Evolutionary conservation across 345 rosid species (phyloP).

Genomic region (Salix koriyanagi): DNA sequence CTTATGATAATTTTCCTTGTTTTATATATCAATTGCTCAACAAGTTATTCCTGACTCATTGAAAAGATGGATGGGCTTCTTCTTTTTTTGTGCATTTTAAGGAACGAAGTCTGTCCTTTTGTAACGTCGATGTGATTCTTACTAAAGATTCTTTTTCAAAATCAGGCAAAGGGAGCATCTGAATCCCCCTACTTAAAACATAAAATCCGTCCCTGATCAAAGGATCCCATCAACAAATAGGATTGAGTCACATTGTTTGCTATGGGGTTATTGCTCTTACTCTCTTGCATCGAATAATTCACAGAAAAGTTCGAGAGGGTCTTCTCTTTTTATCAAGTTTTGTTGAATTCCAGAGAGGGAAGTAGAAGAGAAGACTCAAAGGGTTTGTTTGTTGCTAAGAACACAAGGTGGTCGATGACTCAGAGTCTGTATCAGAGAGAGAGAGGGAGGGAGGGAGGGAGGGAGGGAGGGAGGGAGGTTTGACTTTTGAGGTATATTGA

Average conservation of each 20-base stretch:
- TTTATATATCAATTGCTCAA: too few species aligned
- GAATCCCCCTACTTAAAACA: neutral
- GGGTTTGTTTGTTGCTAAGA: neutral
- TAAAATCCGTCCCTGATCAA: neutral
- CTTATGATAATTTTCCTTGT: too few species aligned
- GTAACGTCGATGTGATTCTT: neutral
- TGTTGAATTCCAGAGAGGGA: too few species aligned
- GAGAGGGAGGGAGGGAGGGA: too few species aligned
- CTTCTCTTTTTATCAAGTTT: too few species aligned
- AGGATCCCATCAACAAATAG: neutral
- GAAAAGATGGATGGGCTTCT: neutral
- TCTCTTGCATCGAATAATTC: neutral
- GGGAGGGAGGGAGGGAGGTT: too few species aligned
- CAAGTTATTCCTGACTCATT: neutral
- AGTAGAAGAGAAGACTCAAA: neutral
- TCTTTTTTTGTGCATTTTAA: neutral
- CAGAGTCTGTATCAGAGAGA: too few species aligned
- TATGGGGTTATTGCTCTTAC: constrained; percentile 23
- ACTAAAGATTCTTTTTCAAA: neutral
- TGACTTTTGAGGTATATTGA: too few species aligned
- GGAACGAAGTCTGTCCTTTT: neutral
- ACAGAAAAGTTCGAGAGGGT: neutral
- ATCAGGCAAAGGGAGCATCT: neutral
- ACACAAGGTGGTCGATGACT: too few species aligned
- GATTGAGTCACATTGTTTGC: constrained; percentile 62